Evolutionary conservation across 2,329 filamentous ascomycete genomes (phyloP), one percentile per base, ranked within the genome.

Genomic region (Penicillium sp.): DNA sequence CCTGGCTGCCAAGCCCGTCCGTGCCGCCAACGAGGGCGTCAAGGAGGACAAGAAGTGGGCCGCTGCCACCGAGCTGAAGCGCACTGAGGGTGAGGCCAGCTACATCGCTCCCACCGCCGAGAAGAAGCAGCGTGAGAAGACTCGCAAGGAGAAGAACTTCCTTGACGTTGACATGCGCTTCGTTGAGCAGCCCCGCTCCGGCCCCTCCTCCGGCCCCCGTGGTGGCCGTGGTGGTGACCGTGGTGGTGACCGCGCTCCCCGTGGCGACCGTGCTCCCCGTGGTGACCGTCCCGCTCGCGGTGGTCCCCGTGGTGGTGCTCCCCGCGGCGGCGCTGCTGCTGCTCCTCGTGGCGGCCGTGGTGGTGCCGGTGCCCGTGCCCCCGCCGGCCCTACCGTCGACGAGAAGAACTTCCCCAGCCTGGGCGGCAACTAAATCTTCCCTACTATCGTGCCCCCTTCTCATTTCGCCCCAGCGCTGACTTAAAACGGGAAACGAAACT

Each of bases 31-130:
- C 83, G 93, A 97, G 83, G 93, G 93, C 72, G 85, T 82, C 82
- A 91, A 91, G 82, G 75, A 81, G 71, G 87, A 92, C 83, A 93
- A 95, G 86, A 95, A 97, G 85, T 96, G 93, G 90, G 90, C 90
- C 71, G 83, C 84, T 71, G 92, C 91, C 75, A 96, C 93, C 83
- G 79, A 82, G 62, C 68, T 86, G 69, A 70, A 75, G 70, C 82
- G 49, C 16, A 24, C 74, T 58, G 75, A 82, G 48, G 84, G 85
- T 54, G 87, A 91, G 69, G 87, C 89, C 68, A 73, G 75, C 65
- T 97, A 90, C 85, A 89, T 96, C 73, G 79, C 89, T 71, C 87
- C 84, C 68, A 77, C 83, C 65, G 83, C 81, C 62, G 89, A 88
- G 80, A 97, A 97, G 88, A 78, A 86, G 76, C 81, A 80, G 74